Conservation (phyloP, 371 early-diverging fungal genomes). For the Syncephalastrum sp. region DNA sequence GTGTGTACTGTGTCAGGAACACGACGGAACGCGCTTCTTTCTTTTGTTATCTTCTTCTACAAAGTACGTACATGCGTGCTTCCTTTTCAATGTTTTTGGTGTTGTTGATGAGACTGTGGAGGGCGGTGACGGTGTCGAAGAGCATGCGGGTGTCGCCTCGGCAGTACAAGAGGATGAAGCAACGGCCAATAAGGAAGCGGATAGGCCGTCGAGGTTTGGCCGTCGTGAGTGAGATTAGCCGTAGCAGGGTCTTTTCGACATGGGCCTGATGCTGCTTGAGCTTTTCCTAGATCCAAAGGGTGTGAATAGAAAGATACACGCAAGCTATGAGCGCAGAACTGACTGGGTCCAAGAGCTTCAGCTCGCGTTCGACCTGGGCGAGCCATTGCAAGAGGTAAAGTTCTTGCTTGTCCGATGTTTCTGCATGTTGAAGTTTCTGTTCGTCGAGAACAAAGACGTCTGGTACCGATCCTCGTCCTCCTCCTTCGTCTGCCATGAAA, state of each 20-base stretch:
- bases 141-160: conserved; percentile 72
- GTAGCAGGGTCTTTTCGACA: conserved; percentile 70
- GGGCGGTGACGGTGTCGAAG: conserved; percentile 75
- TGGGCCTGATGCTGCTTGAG: conserved; percentile 64
- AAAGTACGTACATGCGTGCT: conserved; percentile 46
- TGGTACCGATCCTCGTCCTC: conserved; percentile 17
- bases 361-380: conserved; percentile 69
- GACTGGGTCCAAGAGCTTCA: conserved; percentile 54
- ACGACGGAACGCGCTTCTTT: too few species aligned
- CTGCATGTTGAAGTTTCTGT: conserved; percentile 53
- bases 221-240: conserved; percentile 57
- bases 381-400: conserved; percentile 80
- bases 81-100: conserved; percentile 72
- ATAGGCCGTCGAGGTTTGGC: conserved; percentile 79
- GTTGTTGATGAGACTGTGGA: conserved; percentile 62
- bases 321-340: conserved; percentile 7
- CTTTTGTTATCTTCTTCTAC: too few species aligned
- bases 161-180: conserved; percentile 68
- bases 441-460: conserved; percentile 63
- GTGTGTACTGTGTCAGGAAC: conserved; percentile 3
- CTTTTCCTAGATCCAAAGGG: conserved; percentile 40
- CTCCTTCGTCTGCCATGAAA: too few species aligned
- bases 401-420: conserved; percentile 74
- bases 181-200: conserved; percentile 75
- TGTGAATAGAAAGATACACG: too few species aligned